These are phyloP conservation scores for Quercus phellos DNA, from an alignment of 331 rosid genomes.

Conservation along the genomic window DNA sequence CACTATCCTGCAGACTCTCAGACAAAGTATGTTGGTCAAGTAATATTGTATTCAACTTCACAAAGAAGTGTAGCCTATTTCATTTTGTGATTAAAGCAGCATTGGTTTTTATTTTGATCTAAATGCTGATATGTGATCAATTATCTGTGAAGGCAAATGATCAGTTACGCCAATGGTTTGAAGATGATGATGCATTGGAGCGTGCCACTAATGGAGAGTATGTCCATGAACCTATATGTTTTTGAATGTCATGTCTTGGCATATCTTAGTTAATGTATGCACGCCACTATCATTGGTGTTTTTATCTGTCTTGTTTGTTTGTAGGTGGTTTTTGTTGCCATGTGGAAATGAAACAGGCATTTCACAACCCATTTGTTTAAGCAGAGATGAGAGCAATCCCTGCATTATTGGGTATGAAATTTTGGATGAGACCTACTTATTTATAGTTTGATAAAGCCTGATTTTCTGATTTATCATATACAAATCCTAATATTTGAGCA, in stretches of 20 bases:
- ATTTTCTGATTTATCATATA: not conserved
- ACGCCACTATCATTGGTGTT: constrained; percentile 1
- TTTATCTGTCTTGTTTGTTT: constrained; percentile 11
- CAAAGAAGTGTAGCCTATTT: not conserved
- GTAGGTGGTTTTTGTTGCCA: constrained; percentile 76
- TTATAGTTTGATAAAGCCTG: not conserved
- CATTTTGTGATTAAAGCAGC: constrained; percentile 4
- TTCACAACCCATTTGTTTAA: constrained; percentile 51
- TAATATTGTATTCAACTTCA: not conserved
- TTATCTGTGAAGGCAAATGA: constrained; percentile 64
- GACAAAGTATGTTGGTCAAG: constrained; percentile 71
- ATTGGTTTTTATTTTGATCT: constrained; percentile 15
- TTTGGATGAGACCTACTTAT: not conserved
- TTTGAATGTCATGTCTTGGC: constrained; percentile 12
- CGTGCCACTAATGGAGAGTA: constrained; percentile 89
- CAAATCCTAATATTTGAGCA: not conserved
- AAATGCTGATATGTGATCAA: constrained; percentile 19
- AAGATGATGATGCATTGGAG: constrained; percentile 85
- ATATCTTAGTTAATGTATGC: not conserved
- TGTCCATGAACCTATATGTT: constrained; percentile 15
- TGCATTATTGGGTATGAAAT: constrained; percentile 60
- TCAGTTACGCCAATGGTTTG: constrained; percentile 66
- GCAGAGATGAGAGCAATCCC: constrained; percentile 54
- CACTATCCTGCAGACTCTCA: constrained; percentile 77
- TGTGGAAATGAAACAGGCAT: constrained; percentile 40